Evolutionary conservation across 2,329 filamentous ascomycete species (phyloP).

Genomic region (Tympanopsis confertula): DNA sequence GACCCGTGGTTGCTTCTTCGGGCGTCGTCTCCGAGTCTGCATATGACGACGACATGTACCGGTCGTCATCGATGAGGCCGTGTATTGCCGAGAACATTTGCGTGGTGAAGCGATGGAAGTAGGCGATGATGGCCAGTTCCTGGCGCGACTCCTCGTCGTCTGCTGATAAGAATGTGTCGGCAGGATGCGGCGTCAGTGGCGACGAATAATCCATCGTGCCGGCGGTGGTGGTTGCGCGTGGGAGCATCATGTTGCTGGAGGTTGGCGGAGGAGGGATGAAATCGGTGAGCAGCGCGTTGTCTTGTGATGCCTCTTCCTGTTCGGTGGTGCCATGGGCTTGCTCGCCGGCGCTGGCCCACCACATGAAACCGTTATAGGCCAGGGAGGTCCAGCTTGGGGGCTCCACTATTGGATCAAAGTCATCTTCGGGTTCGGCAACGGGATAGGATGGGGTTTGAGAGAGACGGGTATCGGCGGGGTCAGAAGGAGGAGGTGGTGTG

Average conservation of each 20-base stretch:
- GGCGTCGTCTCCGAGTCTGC: not conserved
- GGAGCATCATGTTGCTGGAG: constrained; percentile 5
- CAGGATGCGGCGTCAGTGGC: too few relatives aligned
- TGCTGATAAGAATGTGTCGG: constrained; percentile 26
- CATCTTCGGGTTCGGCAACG: constrained; percentile 23
- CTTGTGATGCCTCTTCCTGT: constrained; percentile 42
- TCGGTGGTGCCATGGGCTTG: constrained; percentile 49
- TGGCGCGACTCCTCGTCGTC: constrained; percentile 32
- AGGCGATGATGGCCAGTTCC: constrained; percentile 66
- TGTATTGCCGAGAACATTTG: constrained; percentile 50
- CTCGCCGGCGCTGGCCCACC: constrained; percentile 80
- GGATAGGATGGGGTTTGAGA: constrained; percentile 9
- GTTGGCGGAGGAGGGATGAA: constrained; percentile 21
- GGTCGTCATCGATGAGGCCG: constrained; percentile 41
- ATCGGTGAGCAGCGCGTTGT: constrained; percentile 43
- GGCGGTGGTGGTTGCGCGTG: constrained; percentile 17
- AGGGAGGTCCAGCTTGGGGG: constrained; percentile 60
- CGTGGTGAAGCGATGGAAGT: constrained; percentile 68
- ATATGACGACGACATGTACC: constrained; percentile 12
- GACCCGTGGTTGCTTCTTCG: too few relatives aligned
- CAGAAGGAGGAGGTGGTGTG: constrained; percentile 4
- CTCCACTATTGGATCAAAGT: constrained; percentile 44
- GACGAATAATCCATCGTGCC: constrained; percentile 26
- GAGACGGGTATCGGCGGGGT: constrained; percentile 7
- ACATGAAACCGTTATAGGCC: constrained; percentile 75